phyloP scores from a whole-genome alignment of 1,284 basidiomycete genomes.

The Rhodotorula mucilaginosa region DNA sequence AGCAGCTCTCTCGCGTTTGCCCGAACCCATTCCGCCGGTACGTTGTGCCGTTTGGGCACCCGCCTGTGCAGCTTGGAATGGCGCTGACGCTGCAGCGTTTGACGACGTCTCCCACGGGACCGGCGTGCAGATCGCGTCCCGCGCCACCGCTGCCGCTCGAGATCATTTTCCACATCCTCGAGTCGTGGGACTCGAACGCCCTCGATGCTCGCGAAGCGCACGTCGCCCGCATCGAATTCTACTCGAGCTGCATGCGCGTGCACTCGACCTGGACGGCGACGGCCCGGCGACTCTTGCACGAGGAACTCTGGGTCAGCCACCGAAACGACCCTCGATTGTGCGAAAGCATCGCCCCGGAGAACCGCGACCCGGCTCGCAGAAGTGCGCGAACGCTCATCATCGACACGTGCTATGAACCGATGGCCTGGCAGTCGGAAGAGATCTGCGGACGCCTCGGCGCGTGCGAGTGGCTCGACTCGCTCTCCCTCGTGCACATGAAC shows the following conservation, averaged over 20 bases:
- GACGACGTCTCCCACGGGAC: not conserved
- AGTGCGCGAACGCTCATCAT: not conserved
- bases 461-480: conserved; percentile 2
- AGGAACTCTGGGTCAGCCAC: not conserved
- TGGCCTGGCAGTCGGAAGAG: too few relatives aligned
- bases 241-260: conserved; percentile 1
- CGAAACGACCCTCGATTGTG: not conserved
- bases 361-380: too few relatives aligned
- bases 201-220: not conserved
- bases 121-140: not conserved
- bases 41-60: not conserved
- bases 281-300: not conserved
- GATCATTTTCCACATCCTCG: not conserved
- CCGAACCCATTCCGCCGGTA: not conserved
- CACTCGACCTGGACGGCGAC: not conserved
- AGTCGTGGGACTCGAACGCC: not conserved
- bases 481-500: not conserved
- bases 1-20: not conserved
- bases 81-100: not conserved
- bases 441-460: not conserved
- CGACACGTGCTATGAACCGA: not conserved
- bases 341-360: not conserved
- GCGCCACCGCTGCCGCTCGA: conserved; percentile 2
- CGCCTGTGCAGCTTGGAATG: not conserved
- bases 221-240: conserved; percentile 4